Evolutionary conservation across 768 basidiomycete species (phyloP).

Genomic region (Serendipita sp.): DNA sequence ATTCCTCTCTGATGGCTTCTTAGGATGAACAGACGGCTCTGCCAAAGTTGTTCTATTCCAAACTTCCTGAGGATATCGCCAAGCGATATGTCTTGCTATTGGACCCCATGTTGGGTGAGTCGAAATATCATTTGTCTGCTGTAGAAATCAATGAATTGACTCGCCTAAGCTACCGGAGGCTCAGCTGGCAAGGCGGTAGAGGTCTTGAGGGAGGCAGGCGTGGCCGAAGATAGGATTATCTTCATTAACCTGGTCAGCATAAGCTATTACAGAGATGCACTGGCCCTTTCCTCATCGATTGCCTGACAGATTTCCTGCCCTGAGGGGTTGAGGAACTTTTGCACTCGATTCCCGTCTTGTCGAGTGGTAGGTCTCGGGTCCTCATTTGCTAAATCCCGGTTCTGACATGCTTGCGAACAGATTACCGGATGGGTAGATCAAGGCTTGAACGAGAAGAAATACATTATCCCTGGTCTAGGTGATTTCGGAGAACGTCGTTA

Average conservation of each 20-base stretch:
- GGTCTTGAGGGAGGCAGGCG: constrained; percentile 78
- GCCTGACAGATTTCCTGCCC: constrained; percentile 62
- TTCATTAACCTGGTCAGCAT: constrained; percentile 73
- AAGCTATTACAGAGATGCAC: background rate
- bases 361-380: constrained; percentile 44
- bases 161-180: constrained; percentile 65
- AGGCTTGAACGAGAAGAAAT: constrained; percentile 79
- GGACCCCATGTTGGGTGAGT: constrained; percentile 90
- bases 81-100: constrained; percentile 82
- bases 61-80: constrained; percentile 89
- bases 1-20: background rate
- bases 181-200: constrained; percentile 97
- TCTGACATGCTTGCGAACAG: constrained; percentile 21
- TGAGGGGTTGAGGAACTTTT: constrained; percentile 74
- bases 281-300: background rate
- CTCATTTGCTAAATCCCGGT: background rate
- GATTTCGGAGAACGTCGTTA: constrained; percentile 89
- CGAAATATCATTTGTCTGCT: background rate
- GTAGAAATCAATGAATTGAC: background rate
- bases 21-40: constrained; percentile 90
- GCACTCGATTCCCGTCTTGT: constrained; percentile 51
- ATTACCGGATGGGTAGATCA: constrained; percentile 94
- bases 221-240: constrained; percentile 86
- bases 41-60: constrained; percentile 85
- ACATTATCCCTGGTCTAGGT: constrained; percentile 85